Conservation (phyloP, 1,139 yeast species). For the Debaryomyces udenii region DNA sequence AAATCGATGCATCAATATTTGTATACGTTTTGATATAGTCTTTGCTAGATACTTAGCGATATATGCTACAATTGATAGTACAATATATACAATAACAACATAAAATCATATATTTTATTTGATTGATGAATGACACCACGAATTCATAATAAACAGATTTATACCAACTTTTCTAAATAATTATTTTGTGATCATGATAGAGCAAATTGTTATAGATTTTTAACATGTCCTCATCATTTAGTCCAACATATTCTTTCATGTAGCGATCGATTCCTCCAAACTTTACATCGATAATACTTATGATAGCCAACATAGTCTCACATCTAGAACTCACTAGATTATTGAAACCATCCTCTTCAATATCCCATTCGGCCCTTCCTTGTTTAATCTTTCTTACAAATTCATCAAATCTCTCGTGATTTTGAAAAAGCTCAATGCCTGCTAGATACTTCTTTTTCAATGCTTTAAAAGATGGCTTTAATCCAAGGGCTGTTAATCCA, state of each 20-base stretch:
- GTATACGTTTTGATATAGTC: too few species aligned
- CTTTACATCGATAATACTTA: conserved; percentile 49
- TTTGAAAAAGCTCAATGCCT: conserved; percentile 32
- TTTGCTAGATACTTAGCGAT: too few species aligned
- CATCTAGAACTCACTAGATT: conserved; percentile 67
- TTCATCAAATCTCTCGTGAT: conserved; percentile 25
- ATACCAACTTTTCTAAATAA: too few species aligned
- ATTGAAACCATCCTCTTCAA: conserved; percentile 53
- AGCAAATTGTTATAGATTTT: conserved; percentile 51
- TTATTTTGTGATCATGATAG: too few species aligned
- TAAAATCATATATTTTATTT: too few species aligned
- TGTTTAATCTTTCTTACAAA: conserved; percentile 27
- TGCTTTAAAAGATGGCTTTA: conserved; percentile 50
- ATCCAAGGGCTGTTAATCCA: conserved; percentile 71
- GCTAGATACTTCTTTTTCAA: conserved; percentile 37
- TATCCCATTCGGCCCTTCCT: conserved; percentile 43
- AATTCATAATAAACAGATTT: too few species aligned
- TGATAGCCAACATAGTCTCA: conserved; percentile 72
- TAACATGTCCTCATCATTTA: conserved; percentile 52
- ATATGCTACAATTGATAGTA: too few species aligned
- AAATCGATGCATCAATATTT: neutral
- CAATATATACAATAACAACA: too few species aligned
- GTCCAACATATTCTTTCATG: conserved; percentile 48
- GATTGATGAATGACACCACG: too few species aligned
- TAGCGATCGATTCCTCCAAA: conserved; percentile 65